These are phyloP conservation scores for Pholiota conissans DNA, from an alignment of 768 basidiomycete species.

Conservation along the genomic window DNA sequence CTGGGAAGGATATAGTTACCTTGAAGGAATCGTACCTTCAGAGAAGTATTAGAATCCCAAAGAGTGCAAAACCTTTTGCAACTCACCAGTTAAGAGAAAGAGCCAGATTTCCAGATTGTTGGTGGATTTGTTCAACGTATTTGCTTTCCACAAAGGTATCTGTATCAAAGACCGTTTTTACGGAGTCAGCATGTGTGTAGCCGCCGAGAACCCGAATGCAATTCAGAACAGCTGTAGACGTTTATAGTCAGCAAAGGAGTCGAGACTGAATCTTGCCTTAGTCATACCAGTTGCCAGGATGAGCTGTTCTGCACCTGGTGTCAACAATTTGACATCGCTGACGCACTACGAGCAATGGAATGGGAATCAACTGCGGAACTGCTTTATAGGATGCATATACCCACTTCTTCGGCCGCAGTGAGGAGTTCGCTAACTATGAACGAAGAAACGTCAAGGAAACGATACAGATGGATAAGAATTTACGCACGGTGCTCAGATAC, in stretches of 20 bases:
- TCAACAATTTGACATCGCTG: constrained; percentile 56
- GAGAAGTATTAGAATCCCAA: neutral
- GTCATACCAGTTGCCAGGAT: constrained; percentile 53
- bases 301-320: constrained; percentile 51
- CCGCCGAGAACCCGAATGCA: constrained; percentile 67
- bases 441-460: constrained; percentile 5
- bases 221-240: constrained; percentile 49
- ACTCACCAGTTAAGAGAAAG: constrained; percentile 61
- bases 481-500: constrained; percentile 62
- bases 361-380: neutral
- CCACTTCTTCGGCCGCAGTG: constrained; percentile 61
- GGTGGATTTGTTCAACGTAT: constrained; percentile 45
- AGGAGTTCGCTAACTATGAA: constrained; percentile 57
- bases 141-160: constrained; percentile 57
- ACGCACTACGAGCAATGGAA: constrained; percentile 40
- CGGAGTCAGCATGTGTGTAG: constrained; percentile 48
- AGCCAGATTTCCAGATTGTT: constrained; percentile 46
- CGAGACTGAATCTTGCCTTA: neutral
- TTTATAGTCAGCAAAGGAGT: neutral
- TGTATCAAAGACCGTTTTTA: constrained; percentile 59
- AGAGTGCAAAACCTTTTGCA: neutral
- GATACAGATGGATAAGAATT: neutral
- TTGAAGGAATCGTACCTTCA: constrained; percentile 67
- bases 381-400: constrained; percentile 2
- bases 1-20: no score